Conservation (phyloP, 2,329 filamentous ascomycete species). For the Ramularia collo-cygni region DNA sequence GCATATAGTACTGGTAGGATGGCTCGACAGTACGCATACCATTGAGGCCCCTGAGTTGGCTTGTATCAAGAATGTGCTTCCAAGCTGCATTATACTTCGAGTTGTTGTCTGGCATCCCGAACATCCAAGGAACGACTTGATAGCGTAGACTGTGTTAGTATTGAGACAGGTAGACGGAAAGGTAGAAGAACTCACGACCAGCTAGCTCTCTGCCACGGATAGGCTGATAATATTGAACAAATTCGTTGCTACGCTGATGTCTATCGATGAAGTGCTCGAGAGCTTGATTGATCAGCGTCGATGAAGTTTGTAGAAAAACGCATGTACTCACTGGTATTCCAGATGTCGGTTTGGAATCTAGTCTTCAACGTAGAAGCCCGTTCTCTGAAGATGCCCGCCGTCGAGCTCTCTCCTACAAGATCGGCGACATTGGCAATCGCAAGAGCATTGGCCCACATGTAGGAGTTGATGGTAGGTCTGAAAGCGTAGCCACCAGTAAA, state of each 20-base stretch:
- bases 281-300: too few relatives aligned
- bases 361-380: constrained; percentile 32
- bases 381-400: constrained; percentile 15
- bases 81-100: constrained; percentile 33
- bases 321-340: too few relatives aligned
- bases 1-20: constrained; percentile 41
- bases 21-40: constrained; percentile 40
- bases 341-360: constrained; percentile 35
- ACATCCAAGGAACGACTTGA: constrained; percentile 40
- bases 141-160: too few relatives aligned
- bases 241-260: constrained; percentile 33
- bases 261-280: constrained; percentile 41
- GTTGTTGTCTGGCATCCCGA: constrained; percentile 36
- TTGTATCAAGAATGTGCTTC: constrained; percentile 32
- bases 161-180: too few relatives aligned
- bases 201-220: constrained; percentile 41
- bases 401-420: constrained; percentile 23
- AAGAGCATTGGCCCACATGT: constrained; percentile 38
- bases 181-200: too few relatives aligned
- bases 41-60: constrained; percentile 29
- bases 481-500: constrained; percentile 38
- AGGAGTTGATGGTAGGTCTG: constrained; percentile 40
- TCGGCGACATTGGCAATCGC: constrained; percentile 37
- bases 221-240: constrained; percentile 35
- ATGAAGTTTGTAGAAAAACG: too few relatives aligned